phyloP scores from a whole-genome alignment of 371 early-diverging fungal genomes.

The Entomophthora muscae region DNA sequence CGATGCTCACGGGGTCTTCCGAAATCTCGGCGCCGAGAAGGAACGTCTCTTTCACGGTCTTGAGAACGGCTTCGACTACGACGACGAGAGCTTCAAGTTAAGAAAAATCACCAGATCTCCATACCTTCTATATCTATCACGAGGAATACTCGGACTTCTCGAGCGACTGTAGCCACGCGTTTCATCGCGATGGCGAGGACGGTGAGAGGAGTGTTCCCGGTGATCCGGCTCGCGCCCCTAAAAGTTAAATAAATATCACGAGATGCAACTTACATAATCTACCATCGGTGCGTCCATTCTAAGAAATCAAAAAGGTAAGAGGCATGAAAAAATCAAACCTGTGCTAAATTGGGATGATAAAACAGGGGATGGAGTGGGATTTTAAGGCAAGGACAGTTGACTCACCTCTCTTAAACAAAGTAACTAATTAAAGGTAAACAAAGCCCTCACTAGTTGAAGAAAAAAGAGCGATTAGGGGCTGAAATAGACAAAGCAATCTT shows the following conservation, averaged over 20 bases:
- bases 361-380: background rate
- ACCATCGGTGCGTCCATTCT: background rate
- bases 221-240: background rate
- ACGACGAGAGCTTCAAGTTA: background rate
- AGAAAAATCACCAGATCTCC: background rate
- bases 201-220: background rate
- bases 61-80: constrained; percentile 4
- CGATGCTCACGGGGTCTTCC: constrained; percentile 1
- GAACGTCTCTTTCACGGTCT: background rate
- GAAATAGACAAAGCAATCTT: background rate
- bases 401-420: background rate
- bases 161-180: background rate
- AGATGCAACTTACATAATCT: background rate
- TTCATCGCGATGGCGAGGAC: background rate
- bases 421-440: background rate
- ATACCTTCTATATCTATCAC: background rate
- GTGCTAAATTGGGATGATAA: background rate
- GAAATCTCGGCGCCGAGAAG: background rate
- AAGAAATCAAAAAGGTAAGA: background rate
- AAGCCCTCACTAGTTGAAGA: background rate
- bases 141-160: background rate
- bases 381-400: background rate
- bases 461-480: background rate
- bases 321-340: background rate
- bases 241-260: background rate